Evolutionary conservation across 805 yeast genomes (phyloP).

Genomic region (Maudiozyma saulgeensis): DNA sequence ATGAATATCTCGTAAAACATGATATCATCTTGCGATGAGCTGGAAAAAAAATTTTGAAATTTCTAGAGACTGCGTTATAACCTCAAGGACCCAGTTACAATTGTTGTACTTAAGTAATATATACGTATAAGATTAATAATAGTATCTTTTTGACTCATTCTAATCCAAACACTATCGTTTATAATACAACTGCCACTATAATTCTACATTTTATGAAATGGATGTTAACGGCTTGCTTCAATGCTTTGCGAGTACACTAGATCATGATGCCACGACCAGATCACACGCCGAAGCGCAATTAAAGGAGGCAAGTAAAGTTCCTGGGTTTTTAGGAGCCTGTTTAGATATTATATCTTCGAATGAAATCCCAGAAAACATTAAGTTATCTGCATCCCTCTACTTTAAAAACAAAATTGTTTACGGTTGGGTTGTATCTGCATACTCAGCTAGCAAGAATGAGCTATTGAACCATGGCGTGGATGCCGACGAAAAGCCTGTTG

Average conservation of each 20-base stretch:
- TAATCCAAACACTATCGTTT: no score
- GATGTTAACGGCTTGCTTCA: slow-evolving; percentile 58
- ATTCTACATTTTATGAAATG: slow-evolving; percentile 33
- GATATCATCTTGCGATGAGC: slow-evolving; percentile 9
- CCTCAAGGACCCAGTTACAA: no score
- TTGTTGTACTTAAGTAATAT: no score
- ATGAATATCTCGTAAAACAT: neutral
- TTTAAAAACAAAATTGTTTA: slow-evolving; percentile 65
- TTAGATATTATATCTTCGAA: slow-evolving; percentile 56
- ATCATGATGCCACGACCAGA: slow-evolving; percentile 52
- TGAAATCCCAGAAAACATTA: slow-evolving; percentile 42
- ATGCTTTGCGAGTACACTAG: slow-evolving; percentile 73
- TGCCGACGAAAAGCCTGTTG: slow-evolving; percentile 61
- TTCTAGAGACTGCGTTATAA: neutral
- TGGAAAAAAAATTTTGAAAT: slow-evolving; percentile 10
- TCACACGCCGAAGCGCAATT: slow-evolving; percentile 63
- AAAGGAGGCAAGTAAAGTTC: slow-evolving; percentile 42
- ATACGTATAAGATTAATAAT: no score
- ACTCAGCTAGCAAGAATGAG: slow-evolving; percentile 19
- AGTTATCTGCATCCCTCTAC: slow-evolving; percentile 70
- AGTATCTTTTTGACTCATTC: no score
- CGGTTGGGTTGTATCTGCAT: slow-evolving; percentile 43
- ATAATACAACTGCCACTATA: no score
- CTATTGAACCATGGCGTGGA: slow-evolving; percentile 35
- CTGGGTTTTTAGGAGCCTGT: slow-evolving; percentile 78